Evolutionary conservation across 495 filamentous ascomycete species (phyloP).

Genomic region (Penicillium psychrofluorescens): DNA sequence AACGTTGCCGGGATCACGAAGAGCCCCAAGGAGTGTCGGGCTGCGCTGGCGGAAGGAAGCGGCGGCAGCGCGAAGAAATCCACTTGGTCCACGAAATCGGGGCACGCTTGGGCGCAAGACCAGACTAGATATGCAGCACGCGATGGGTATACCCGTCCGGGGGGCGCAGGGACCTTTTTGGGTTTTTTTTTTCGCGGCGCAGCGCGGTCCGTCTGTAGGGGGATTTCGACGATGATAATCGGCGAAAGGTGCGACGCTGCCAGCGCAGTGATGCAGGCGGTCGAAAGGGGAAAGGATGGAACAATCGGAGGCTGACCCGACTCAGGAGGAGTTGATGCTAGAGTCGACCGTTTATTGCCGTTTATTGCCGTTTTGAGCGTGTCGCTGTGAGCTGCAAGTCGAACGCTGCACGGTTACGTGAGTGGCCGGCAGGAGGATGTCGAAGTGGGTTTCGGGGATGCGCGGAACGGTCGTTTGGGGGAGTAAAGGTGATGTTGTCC

Average conservation of each 20-base stretch:
- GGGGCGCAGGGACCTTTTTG: conserved; percentile 16
- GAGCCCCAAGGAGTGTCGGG: conserved; percentile 13
- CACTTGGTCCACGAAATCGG: conserved; percentile 1
- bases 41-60: conserved; percentile 15
- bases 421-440: conserved; percentile 24
- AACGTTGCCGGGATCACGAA: conserved; percentile 8
- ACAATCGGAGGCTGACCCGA: conserved; percentile 32
- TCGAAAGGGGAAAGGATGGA: conserved; percentile 35
- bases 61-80: conserved; percentile 7
- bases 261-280: conserved; percentile 37
- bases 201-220: conserved; percentile 1
- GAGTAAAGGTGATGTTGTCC: too few relatives aligned
- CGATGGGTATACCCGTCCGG: conserved; percentile 22
- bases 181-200: conserved; percentile 11
- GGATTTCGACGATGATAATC: not conserved
- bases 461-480: conserved; percentile 1
- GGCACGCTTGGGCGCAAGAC: conserved; percentile 18
- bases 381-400: conserved; percentile 14
- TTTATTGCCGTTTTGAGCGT: conserved; percentile 22
- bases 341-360: conserved; percentile 15
- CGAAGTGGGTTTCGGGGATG: conserved; percentile 10
- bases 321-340: conserved; percentile 1
- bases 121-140: conserved; percentile 16
- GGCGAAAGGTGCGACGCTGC: conserved; percentile 23
- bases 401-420: conserved; percentile 36